phyloP scores from a whole-genome alignment of 1,139 yeast genomes.

The Debaryomyces subglobosus region DNA sequence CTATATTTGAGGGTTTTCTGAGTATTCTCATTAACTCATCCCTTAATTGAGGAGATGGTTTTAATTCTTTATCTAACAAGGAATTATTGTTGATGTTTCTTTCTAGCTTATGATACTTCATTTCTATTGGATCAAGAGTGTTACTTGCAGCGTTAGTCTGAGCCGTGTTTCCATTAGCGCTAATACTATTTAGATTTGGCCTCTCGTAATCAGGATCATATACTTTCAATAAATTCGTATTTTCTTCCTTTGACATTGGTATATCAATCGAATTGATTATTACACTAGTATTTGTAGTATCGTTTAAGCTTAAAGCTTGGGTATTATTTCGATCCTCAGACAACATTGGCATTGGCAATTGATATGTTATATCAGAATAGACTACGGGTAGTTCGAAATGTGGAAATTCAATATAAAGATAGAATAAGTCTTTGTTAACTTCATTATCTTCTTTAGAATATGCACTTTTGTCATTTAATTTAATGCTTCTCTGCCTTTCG shows the following conservation, averaged over 20 bases:
- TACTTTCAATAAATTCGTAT: conserved; percentile 22
- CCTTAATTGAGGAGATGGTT: conserved; percentile 84
- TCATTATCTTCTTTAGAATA: conserved; percentile 23
- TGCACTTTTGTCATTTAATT: conserved; percentile 2
- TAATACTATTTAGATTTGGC: conserved; percentile 12
- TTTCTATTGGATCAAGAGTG: conserved; percentile 75
- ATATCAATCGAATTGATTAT: conserved; percentile 42
- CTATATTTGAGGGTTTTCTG: conserved; percentile 81
- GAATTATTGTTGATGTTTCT: conserved; percentile 76
- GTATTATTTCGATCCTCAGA: background rate
- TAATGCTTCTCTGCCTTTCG: conserved; percentile 31
- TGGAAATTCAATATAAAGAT: conserved; percentile 69
- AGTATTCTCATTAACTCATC: conserved; percentile 72
- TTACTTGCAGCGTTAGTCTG: conserved; percentile 19
- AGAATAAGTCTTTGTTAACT: conserved; percentile 34
- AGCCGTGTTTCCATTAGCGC: conserved; percentile 14
- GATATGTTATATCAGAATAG: conserved; percentile 58
- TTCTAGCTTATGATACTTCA: conserved; percentile 80
- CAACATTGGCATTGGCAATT: conserved; percentile 17
- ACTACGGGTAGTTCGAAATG: conserved; percentile 82
- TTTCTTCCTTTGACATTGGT: conserved; percentile 22
- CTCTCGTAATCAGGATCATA: conserved; percentile 45
- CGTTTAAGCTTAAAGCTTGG: conserved; percentile 13
- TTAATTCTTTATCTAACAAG: conserved; percentile 77
- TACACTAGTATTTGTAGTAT: conserved; percentile 24